phyloP scores from a whole-genome alignment of 1,284 basidiomycete species.

The Trametes versicolor region DNA sequence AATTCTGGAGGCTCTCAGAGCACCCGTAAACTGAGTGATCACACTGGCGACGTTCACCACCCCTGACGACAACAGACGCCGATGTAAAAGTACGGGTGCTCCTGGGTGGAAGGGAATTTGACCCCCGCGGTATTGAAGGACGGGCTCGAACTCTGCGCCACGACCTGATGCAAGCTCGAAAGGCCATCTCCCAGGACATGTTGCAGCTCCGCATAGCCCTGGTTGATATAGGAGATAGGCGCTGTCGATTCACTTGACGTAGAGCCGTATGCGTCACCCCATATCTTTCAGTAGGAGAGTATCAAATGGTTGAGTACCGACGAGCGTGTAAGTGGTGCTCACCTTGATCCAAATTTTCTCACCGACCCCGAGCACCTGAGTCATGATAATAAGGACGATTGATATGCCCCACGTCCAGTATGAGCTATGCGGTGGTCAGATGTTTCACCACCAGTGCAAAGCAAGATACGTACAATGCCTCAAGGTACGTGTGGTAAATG shows the following conservation, averaged over 20 bases:
- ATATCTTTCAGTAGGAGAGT: slow-evolving; percentile 50
- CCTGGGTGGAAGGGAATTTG: slow-evolving; percentile 55
- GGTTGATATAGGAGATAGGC: slow-evolving; percentile 41
- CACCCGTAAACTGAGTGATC: slow-evolving; percentile 68
- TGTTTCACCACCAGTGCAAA: neutral
- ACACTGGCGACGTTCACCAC: slow-evolving; percentile 56
- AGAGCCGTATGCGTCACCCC: slow-evolving; percentile 67
- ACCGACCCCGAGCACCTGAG: slow-evolving; percentile 60
- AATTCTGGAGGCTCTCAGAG: slow-evolving; percentile 64
- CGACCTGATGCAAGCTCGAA: slow-evolving; percentile 46
- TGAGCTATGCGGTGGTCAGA: slow-evolving; percentile 51
- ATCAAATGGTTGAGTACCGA: neutral
- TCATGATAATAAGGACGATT: slow-evolving; percentile 56
- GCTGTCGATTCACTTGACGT: slow-evolving; percentile 20
- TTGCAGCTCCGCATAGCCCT: slow-evolving; percentile 46
- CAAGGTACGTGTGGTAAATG: slow-evolving; percentile 83
- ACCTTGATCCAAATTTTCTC: slow-evolving; percentile 84
- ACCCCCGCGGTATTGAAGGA: slow-evolving; percentile 46
- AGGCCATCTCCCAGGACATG: slow-evolving; percentile 51
- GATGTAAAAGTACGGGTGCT: slow-evolving; percentile 72
- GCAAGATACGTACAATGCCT: slow-evolving; percentile 60
- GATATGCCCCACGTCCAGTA: slow-evolving; percentile 72
- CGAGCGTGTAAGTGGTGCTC: slow-evolving; percentile 30
- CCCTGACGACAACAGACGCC: slow-evolving; percentile 60
- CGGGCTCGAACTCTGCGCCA: slow-evolving; percentile 32